Conservation (phyloP, 306 rosid genomes). For the Dryas alaskensis region DNA sequence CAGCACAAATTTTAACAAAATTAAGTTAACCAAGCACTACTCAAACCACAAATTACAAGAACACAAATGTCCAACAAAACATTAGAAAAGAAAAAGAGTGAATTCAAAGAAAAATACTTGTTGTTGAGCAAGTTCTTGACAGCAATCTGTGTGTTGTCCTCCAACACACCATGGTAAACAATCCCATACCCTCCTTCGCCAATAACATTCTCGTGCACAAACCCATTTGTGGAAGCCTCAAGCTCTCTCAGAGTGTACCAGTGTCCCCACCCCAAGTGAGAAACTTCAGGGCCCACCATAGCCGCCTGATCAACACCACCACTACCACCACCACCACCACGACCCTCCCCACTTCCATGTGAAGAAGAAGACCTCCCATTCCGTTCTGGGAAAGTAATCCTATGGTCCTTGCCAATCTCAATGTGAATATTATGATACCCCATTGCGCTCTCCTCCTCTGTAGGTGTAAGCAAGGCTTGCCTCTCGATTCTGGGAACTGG, state of each 20-base stretch:
- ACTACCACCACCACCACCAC: conserved; percentile 34
- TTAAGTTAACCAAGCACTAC: not conserved
- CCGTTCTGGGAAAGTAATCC: conserved; percentile 69
- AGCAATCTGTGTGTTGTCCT: conserved; percentile 63
- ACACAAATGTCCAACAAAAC: not conserved
- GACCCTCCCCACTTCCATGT: conserved; percentile 50
- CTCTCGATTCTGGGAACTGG: conserved; percentile 36
- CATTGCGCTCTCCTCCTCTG: conserved; percentile 50
- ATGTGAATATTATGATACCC: conserved; percentile 51
- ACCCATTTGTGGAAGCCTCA: conserved; percentile 67
- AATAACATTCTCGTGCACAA: conserved; percentile 64
- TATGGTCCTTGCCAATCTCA: conserved; percentile 78
- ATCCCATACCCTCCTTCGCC: conserved; percentile 95
- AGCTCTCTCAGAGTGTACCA: conserved; percentile 93
- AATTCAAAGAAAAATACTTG: conserved; percentile 33
- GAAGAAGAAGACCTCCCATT: conserved; percentile 47
- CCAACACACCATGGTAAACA: conserved; percentile 74
- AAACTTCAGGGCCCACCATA: conserved; percentile 71
- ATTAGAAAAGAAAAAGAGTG: not conserved
- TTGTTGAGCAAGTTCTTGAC: conserved; percentile 84
- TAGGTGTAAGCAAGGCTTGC: conserved; percentile 42
- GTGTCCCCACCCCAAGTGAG: conserved; percentile 95
- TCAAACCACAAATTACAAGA: not conserved
- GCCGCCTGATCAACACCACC: conserved; percentile 48
- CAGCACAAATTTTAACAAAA: not conserved